Conservation (phyloP, 495 filamentous ascomycete species). For the Penicillium riverlandense region DNA sequence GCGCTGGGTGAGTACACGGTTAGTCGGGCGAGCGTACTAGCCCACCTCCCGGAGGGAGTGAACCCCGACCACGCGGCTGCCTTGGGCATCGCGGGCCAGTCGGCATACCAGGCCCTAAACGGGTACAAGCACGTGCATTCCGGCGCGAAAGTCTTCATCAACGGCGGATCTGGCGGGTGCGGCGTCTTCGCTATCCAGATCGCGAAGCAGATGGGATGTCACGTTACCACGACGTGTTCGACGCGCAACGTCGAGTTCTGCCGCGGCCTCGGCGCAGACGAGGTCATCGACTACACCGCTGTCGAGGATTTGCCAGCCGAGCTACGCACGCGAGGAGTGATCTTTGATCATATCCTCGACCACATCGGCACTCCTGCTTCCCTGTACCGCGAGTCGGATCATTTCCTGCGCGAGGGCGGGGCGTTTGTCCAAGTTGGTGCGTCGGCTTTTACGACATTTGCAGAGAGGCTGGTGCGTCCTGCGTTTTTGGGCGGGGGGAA, state of each 20-base stretch:
- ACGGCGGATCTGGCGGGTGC: constrained; percentile 58
- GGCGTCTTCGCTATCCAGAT: constrained; percentile 59
- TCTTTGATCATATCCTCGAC: constrained; percentile 55
- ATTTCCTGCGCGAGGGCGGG: constrained; percentile 46
- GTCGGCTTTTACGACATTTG: constrained; percentile 16
- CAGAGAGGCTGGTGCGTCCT: constrained; percentile 36
- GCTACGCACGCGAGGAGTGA: constrained; percentile 40
- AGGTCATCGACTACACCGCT: constrained; percentile 62
- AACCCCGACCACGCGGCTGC: constrained; percentile 40
- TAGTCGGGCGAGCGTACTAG: constrained; percentile 12
- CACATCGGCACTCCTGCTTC: constrained; percentile 46
- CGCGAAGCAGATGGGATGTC: constrained; percentile 57
- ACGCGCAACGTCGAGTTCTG: constrained; percentile 50
- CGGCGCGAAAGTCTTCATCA: constrained; percentile 58
- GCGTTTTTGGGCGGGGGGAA: constrained; percentile 58
- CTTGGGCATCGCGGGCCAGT: constrained; percentile 49
- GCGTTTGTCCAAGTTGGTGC: constrained; percentile 54
- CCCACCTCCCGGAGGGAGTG: constrained; percentile 44
- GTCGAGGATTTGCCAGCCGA: constrained; percentile 37
- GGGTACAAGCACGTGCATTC: constrained; percentile 36
- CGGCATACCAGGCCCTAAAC: constrained; percentile 53
- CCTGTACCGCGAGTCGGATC: constrained; percentile 49
- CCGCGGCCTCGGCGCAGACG: constrained; percentile 55
- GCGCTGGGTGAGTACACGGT: constrained; percentile 48
- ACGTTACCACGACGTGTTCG: constrained; percentile 56